Evolutionary conservation across 495 filamentous ascomycete genomes (phyloP).

Genomic region (Glarea lozoyensis): DNA sequence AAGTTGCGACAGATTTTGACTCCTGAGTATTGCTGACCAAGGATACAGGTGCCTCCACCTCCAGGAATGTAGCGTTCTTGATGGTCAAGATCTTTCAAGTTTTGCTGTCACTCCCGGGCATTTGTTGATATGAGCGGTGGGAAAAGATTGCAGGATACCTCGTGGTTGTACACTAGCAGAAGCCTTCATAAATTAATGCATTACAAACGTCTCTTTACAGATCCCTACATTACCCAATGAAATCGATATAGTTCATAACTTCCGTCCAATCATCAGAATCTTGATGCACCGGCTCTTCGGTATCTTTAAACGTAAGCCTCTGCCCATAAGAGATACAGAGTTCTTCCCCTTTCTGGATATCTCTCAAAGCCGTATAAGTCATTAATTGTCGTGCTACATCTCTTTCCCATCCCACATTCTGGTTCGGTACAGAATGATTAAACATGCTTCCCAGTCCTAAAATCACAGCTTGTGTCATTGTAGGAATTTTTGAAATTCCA

Average conservation of each 20-base stretch:
- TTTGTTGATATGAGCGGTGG: not conserved
- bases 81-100: no score
- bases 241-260: conserved; percentile 18
- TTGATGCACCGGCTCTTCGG: conserved; percentile 20
- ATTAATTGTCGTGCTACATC: conserved; percentile 35
- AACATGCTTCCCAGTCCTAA: conserved; percentile 50
- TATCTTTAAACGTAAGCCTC: conserved; percentile 43
- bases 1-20: conserved; percentile 20
- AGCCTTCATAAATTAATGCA: not conserved
- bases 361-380: conserved; percentile 38
- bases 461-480: conserved; percentile 39
- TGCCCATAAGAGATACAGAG: conserved; percentile 48
- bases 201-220: not conserved
- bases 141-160: conserved; percentile 17
- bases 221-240: conserved; percentile 16
- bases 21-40: conserved; percentile 14
- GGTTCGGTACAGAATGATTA: conserved; percentile 40
- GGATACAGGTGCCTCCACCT: conserved; percentile 43
- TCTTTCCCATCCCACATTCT: conserved; percentile 46
- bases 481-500: conserved; percentile 7
- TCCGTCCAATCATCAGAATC: conserved; percentile 14
- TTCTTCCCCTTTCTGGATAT: conserved; percentile 44
- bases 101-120: not conserved
- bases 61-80: conserved; percentile 36
- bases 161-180: conserved; percentile 10